Evolutionary conservation across 495 filamentous ascomycete genomes (phyloP).

Genomic region (Hypoxylon cercidicola): DNA sequence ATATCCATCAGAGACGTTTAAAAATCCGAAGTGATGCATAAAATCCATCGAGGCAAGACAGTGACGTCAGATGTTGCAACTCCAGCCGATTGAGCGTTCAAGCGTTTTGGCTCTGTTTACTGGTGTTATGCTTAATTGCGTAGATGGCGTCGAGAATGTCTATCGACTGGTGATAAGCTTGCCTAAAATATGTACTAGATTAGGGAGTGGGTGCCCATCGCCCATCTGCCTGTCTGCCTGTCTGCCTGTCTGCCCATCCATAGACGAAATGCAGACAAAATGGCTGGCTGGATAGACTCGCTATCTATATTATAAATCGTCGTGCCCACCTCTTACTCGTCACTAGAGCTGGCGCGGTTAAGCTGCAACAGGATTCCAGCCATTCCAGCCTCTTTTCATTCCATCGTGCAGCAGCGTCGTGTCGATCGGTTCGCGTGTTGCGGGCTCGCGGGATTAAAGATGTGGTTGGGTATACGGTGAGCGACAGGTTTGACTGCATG

Average conservation of each 20-base stretch:
- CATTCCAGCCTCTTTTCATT: slow-evolving; percentile 13
- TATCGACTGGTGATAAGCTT: slow-evolving; percentile 15
- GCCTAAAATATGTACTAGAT: slow-evolving; percentile 1
- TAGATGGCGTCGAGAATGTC: slow-evolving; percentile 31
- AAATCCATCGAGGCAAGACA: slow-evolving; percentile 28
- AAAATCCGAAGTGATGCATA: slow-evolving; percentile 16
- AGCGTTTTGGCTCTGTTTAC: not conserved
- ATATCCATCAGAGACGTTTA: not conserved
- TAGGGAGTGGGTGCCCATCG: not conserved
- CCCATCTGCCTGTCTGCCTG: no score
- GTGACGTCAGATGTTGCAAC: slow-evolving; percentile 28
- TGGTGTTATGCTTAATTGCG: slow-evolving; percentile 31
- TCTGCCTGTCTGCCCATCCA: no score
- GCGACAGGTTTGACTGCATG: slow-evolving; percentile 11
- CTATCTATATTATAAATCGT: slow-evolving; percentile 17
- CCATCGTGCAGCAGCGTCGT: slow-evolving; percentile 24
- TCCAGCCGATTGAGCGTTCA: not conserved
- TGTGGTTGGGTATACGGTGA: not conserved
- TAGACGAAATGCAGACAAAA: no score
- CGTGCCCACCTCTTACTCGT: slow-evolving; percentile 10
- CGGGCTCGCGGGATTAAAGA: slow-evolving; percentile 10
- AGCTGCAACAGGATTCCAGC: not conserved
- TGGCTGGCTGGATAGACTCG: no score
- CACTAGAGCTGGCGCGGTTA: not conserved
- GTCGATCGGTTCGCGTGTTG: slow-evolving; percentile 13